phyloP scores from a whole-genome alignment of 345 rosid species.

The Heritiera fomes region DNA sequence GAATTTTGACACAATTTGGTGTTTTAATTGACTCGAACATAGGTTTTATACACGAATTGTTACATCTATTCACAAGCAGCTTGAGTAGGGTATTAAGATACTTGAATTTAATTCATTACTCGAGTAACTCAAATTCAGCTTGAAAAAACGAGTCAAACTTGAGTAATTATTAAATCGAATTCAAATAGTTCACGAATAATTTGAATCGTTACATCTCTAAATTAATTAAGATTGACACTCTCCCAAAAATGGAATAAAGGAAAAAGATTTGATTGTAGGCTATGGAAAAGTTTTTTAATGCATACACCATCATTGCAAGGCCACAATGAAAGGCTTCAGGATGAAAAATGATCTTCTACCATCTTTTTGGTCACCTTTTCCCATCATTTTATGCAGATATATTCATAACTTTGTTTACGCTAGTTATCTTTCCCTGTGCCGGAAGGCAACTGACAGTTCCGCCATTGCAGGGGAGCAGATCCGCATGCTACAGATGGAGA shows the following conservation, averaged over 20 bases:
- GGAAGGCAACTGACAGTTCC: slow-evolving; percentile 8
- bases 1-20: too few species aligned
- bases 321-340: neutral
- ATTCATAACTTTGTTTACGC: neutral
- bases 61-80: too few species aligned
- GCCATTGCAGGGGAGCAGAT: slow-evolving; percentile 63
- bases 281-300: neutral
- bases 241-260: neutral
- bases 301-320: neutral
- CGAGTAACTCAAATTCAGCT: too few species aligned
- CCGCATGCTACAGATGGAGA: slow-evolving; percentile 47
- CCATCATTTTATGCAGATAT: neutral
- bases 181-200: too few species aligned
- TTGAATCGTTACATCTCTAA: too few species aligned
- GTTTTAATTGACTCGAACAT: too few species aligned
- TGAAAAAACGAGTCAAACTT: too few species aligned
- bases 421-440: neutral
- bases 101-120: too few species aligned
- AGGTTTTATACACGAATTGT: too few species aligned
- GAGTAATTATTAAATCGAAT: too few species aligned
- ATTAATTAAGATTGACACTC: neutral
- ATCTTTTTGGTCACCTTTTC: neutral
- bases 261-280: neutral
- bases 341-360: neutral
- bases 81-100: too few species aligned